Evolutionary conservation across 1,139 yeast genomes (phyloP).

Genomic region (Kodamaea sp.): DNA sequence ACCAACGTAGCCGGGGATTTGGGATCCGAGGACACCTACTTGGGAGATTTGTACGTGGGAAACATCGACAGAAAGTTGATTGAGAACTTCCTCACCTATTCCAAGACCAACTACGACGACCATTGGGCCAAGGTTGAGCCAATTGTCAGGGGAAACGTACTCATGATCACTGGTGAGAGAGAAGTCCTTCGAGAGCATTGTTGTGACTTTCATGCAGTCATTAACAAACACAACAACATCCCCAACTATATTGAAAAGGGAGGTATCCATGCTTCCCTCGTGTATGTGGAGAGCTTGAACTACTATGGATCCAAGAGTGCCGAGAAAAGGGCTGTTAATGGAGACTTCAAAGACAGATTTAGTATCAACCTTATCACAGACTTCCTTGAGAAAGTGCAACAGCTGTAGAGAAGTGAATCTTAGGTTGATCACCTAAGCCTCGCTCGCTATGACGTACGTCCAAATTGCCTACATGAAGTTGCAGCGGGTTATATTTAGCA

Average conservation of each 20-base stretch:
- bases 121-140: conserved; percentile 35
- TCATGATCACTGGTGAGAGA: conserved; percentile 40
- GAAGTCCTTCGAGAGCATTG: conserved; percentile 32
- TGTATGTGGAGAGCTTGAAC: conserved; percentile 34
- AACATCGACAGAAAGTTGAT: conserved; percentile 19
- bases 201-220: conserved; percentile 25
- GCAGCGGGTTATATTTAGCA: too few species aligned
- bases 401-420: too few species aligned
- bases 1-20: conserved; percentile 32
- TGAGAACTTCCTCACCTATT: conserved; percentile 26
- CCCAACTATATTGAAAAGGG: conserved; percentile 29
- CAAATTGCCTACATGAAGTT: too few species aligned
- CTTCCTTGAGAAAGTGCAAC: conserved; percentile 16
- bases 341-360: conserved; percentile 30
- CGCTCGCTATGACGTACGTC: too few species aligned
- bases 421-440: too few species aligned
- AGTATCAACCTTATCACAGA: conserved; percentile 17
- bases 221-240: conserved; percentile 22
- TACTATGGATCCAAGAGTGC: conserved; percentile 26
- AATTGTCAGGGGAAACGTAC: conserved; percentile 27
- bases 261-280: conserved; percentile 33
- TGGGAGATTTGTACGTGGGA: conserved; percentile 34
- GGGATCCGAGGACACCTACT: conserved; percentile 26
- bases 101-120: conserved; percentile 23
- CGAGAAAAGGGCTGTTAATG: conserved; percentile 24